phyloP scores from a whole-genome alignment of 2,329 filamentous ascomycete species.

The Tolypocladium ovalisporum region DNA sequence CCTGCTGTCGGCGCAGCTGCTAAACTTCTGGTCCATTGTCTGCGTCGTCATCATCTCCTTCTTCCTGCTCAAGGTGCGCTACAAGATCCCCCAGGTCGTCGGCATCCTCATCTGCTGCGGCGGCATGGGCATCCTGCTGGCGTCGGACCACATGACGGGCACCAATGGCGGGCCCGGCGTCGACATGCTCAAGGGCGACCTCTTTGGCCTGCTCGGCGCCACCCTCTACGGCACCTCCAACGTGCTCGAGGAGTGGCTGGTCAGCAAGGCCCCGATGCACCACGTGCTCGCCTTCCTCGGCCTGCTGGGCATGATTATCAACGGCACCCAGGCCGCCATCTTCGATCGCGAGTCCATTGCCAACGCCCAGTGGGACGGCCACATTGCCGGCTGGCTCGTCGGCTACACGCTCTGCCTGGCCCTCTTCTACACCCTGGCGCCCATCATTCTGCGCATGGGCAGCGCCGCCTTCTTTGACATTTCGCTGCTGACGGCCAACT shows the following conservation, averaged over 20 bases:
- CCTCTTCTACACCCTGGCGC: constrained; percentile 81
- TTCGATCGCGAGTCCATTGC: constrained; percentile 56
- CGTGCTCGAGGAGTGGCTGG: constrained; percentile 88
- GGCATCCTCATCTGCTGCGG: constrained; percentile 88
- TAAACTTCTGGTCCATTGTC: constrained; percentile 98
- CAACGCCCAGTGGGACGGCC: constrained; percentile 6
- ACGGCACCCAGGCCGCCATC: constrained; percentile 80
- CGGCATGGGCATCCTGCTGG: constrained; percentile 79
- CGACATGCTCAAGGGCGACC: constrained; percentile 79
- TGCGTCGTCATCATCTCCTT: constrained; percentile 83
- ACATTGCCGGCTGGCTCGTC: constrained; percentile 68
- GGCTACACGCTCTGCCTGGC: constrained; percentile 78
- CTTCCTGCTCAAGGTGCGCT: constrained; percentile 73
- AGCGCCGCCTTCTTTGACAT: constrained; percentile 96
- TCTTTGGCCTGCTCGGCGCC: constrained; percentile 83
- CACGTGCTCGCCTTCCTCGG: constrained; percentile 89
- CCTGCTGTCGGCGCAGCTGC: constrained; percentile 82
- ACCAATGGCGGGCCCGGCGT: constrained; percentile 54
- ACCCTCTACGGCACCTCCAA: constrained; percentile 88
- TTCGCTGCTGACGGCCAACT: constrained; percentile 84
- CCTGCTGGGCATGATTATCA: constrained; percentile 81
- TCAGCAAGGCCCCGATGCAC: constrained; percentile 76
- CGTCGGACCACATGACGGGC: constrained; percentile 74
- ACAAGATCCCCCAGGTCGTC: constrained; percentile 72
- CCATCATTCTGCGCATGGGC: constrained; percentile 79